These are phyloP conservation scores for Spergularia bocconei DNA, from an alignment of 148 eudicot species.

Conservation along the genomic window DNA sequence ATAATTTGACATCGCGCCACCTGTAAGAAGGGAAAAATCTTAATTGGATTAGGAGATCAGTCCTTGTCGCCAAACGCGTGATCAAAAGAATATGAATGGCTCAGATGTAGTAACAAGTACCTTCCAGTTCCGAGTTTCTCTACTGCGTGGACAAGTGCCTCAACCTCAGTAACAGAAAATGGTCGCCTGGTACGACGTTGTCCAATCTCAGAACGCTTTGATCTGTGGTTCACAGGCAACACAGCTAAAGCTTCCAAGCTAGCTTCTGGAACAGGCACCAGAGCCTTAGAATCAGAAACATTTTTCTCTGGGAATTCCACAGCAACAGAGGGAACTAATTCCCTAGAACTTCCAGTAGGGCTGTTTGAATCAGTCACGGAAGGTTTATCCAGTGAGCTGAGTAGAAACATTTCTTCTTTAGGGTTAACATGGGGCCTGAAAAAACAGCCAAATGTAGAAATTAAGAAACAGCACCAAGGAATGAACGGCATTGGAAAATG, in stretches of 20 bases:
- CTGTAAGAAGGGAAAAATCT: constrained; percentile 40
- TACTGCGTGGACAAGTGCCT: constrained; percentile 93
- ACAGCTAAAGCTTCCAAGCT: constrained; percentile 58
- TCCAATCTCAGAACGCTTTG: constrained; percentile 66
- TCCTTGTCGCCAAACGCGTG: not conserved
- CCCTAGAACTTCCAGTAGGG: constrained; percentile 35
- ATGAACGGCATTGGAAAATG: not conserved
- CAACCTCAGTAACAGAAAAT: constrained; percentile 90
- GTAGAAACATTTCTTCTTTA: constrained; percentile 19
- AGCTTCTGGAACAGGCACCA: constrained; percentile 53
- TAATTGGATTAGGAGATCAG: not conserved
- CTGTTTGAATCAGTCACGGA: constrained; percentile 35
- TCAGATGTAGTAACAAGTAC: constrained; percentile 23
- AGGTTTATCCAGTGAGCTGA: constrained; percentile 33
- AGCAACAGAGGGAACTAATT: constrained; percentile 41
- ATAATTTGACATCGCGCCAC: constrained; percentile 96
- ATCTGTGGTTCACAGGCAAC: constrained; percentile 58
- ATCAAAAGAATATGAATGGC: too few species aligned
- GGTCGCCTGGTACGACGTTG: constrained; percentile 95
- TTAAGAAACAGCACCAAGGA: not conserved
- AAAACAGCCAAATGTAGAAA: not conserved
- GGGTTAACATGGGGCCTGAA: constrained; percentile 26
- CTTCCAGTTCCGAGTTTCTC: constrained; percentile 99
- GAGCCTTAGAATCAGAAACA: constrained; percentile 51
- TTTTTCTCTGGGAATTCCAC: constrained; percentile 31